Evolutionary conservation across 2,329 filamentous ascomycete genomes (phyloP).

Genomic region (Cladophialophora carrionii): DNA sequence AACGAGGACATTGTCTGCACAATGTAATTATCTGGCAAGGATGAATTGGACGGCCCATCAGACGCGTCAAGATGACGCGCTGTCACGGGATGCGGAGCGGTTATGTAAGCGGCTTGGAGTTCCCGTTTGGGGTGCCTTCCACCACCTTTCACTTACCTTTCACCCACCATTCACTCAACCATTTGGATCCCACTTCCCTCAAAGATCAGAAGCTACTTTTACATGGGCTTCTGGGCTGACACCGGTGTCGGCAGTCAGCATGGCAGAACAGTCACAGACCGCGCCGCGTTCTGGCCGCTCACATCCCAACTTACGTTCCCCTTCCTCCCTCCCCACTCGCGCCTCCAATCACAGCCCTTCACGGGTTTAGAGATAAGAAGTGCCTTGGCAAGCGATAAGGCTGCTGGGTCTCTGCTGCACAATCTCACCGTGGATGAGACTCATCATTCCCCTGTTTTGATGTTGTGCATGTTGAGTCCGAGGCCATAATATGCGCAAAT

Average conservation of each 20-base stretch:
- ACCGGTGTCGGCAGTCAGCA: neutral
- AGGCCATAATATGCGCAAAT: neutral
- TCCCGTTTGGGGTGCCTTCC: no score
- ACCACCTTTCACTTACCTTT: no score
- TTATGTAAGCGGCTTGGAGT: neutral
- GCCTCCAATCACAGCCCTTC: neutral
- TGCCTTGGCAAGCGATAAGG: slow-evolving; percentile 14
- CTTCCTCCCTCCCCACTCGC: neutral
- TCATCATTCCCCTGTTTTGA: neutral
- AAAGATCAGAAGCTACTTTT: no score
- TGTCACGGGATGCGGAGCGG: neutral
- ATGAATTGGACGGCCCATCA: neutral
- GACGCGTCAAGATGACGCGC: neutral
- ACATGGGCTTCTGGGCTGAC: no score
- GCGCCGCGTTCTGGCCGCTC: neutral
- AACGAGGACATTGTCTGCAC: neutral
- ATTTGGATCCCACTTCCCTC: no score
- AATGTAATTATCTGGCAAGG: neutral
- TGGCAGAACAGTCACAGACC: neutral
- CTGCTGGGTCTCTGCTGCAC: neutral
- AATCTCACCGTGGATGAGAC: neutral
- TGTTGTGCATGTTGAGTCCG: neutral
- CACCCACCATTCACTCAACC: no score
- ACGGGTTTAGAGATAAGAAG: slow-evolving; percentile 6
- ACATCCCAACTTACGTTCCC: neutral